Evolutionary conservation across 768 basidiomycete genomes (phyloP).

Genomic region (Amanita muscaria): DNA sequence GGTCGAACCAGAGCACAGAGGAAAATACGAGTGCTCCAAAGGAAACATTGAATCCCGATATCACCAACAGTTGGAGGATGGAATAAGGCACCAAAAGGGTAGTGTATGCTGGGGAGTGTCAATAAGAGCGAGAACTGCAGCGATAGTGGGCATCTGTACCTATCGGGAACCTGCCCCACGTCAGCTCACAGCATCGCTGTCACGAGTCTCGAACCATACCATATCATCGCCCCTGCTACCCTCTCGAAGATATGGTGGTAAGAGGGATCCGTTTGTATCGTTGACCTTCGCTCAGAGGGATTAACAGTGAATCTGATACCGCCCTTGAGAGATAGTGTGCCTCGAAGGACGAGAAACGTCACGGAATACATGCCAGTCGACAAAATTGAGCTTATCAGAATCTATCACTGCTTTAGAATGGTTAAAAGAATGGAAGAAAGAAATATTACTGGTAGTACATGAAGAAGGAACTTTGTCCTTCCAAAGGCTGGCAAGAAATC

Average conservation of each 20-base stretch:
- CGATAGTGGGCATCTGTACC: conserved; percentile 32
- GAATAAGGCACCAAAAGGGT: conserved; percentile 52
- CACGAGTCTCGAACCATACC: conserved; percentile 28
- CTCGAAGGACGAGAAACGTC: conserved; percentile 53
- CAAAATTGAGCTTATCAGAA: conserved; percentile 47
- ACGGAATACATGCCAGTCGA: conserved; percentile 51
- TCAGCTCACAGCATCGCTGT: not conserved
- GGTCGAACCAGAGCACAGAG: conserved; percentile 38
- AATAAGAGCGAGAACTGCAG: not conserved
- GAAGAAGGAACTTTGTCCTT: conserved; percentile 39
- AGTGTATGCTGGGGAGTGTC: conserved; percentile 41
- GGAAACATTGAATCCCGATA: conserved; percentile 42
- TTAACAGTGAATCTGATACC: conserved; percentile 44
- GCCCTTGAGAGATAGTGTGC: conserved; percentile 41
- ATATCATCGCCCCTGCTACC: conserved; percentile 63
- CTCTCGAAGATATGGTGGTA: conserved; percentile 54
- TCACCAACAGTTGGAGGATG: conserved; percentile 36
- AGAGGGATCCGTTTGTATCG: conserved; percentile 24
- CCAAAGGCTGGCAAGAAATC: conserved; percentile 36
- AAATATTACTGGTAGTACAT: conserved; percentile 50
- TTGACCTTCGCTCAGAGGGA: conserved; percentile 35
- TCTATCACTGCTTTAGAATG: conserved; percentile 25
- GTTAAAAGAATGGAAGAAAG: not conserved
- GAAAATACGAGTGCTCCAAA: conserved; percentile 40
- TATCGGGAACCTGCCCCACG: conserved; percentile 43